Evolutionary conservation across 1,284 basidiomycete genomes (phyloP).

Genomic region (Ganoderma leucocontextum): DNA sequence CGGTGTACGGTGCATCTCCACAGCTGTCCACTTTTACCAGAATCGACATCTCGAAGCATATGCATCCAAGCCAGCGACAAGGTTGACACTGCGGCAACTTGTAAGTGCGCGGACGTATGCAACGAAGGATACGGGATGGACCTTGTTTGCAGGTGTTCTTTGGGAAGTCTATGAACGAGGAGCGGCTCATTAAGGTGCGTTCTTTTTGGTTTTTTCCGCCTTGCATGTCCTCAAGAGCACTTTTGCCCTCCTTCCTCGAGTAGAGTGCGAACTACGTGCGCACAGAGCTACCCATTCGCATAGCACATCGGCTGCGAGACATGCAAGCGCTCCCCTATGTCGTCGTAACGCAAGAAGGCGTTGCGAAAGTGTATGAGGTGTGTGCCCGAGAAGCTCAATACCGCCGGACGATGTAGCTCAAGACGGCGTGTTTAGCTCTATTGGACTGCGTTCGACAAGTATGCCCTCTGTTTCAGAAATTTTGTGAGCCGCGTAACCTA

Average conservation of each 20-base stretch:
- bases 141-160: conserved; percentile 60
- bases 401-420: not conserved
- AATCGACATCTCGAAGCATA: conserved; percentile 86
- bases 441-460: conserved; percentile 87
- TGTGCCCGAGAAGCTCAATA: conserved; percentile 32
- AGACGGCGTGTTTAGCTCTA: conserved; percentile 61
- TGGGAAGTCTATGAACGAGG: conserved; percentile 79
- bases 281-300: conserved; percentile 87
- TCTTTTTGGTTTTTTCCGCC: not conserved
- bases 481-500: conserved; percentile 30
- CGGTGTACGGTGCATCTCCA: conserved; percentile 30
- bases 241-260: not conserved
- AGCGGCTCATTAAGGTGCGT: conserved; percentile 75
- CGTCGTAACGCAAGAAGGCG: conserved; percentile 87
- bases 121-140: conserved; percentile 1
- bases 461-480: conserved; percentile 24
- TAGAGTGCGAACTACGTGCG: conserved; percentile 92
- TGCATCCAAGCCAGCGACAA: conserved; percentile 77
- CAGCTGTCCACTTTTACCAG: conserved; percentile 77
- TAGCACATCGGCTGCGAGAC: conserved; percentile 89
- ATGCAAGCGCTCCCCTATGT: conserved; percentile 88
- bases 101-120: conserved; percentile 51
- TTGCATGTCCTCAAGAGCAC: not conserved
- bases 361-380: conserved; percentile 88
- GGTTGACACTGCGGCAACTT: conserved; percentile 83